These are phyloP conservation scores for Volvox africanus DNA, from an alignment of 139 green algal species.

Conservation along the genomic window DNA sequence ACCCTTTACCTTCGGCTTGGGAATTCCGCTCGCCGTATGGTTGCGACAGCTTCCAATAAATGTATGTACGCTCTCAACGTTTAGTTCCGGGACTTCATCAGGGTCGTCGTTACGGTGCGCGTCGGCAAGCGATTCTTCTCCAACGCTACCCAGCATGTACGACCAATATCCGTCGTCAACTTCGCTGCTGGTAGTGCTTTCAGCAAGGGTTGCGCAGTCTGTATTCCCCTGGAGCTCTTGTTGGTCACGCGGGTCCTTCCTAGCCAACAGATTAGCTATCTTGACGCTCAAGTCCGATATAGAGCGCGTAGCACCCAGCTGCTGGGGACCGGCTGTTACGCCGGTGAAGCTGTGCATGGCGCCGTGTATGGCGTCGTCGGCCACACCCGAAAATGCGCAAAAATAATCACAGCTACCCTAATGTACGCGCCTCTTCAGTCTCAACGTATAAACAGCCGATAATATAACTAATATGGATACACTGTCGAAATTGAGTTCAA, in stretches of 20 bases:
- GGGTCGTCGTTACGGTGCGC: background rate
- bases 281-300: background rate
- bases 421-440: too few species aligned
- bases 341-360: slow-evolving; percentile 1
- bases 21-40: background rate
- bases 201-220: background rate
- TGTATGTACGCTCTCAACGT: background rate
- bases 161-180: background rate
- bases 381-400: too few species aligned
- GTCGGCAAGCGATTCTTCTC: background rate
- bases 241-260: background rate
- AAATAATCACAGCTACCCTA: too few species aligned
- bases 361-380: background rate
- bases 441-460: too few species aligned
- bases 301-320: background rate
- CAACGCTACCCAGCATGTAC: background rate
- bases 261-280: background rate
- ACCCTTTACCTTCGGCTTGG: background rate
- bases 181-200: background rate
- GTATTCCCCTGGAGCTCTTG: background rate
- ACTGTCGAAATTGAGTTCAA: too few species aligned
- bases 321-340: background rate
- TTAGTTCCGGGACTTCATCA: background rate
- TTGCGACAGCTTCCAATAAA: background rate
- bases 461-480: too few species aligned